phyloP scores from a whole-genome alignment of 257 asterid genomes.

The Solanum bulbocastanum region DNA sequence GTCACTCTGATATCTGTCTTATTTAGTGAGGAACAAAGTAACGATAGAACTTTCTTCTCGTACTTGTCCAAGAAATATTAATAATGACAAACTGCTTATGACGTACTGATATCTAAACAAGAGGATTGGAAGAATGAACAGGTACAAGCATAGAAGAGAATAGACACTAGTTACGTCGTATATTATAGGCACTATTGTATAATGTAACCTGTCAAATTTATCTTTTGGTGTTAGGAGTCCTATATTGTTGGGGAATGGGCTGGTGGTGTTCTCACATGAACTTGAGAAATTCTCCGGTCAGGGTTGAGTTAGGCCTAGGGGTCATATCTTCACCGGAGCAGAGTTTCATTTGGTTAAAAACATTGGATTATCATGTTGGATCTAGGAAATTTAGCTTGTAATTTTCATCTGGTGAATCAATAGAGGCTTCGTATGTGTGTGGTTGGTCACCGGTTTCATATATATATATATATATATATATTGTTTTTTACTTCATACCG shows the following conservation, averaged over 20 bases:
- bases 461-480: background rate
- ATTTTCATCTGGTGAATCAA: background rate
- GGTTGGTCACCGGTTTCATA: background rate
- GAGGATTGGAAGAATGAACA: background rate
- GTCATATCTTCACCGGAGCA: background rate
- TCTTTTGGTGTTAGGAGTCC: background rate
- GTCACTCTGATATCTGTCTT: background rate
- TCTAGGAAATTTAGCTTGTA: background rate
- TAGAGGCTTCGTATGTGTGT: background rate
- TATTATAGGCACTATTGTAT: background rate
- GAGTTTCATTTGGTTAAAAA: background rate
- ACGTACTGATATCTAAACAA: background rate
- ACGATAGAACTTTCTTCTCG: background rate
- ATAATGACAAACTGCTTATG: background rate
- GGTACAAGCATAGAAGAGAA: background rate
- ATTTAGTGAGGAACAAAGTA: background rate
- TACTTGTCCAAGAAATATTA: background rate
- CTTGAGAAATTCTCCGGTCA: background rate
- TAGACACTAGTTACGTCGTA: background rate
- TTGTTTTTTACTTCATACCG: too few relatives aligned
- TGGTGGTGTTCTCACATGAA: background rate
- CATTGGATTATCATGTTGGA: background rate
- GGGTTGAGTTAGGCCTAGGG: background rate
- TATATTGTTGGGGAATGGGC: background rate
- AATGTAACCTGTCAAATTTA: background rate